Conservation (phyloP, 2,329 filamentous ascomycete species). For the Botryosphaeria dothidea region DNA sequence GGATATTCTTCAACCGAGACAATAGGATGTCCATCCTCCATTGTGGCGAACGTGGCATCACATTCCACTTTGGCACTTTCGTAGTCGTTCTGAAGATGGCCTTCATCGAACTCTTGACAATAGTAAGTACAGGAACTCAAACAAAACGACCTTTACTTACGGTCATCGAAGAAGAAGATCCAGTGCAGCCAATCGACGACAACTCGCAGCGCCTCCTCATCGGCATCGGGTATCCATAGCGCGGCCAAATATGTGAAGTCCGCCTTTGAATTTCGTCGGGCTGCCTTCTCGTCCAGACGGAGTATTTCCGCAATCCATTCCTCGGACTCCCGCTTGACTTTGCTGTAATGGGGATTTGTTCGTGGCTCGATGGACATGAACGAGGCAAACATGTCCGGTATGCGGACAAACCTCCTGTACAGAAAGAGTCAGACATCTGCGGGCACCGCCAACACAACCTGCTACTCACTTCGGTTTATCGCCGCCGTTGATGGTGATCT, state of each 20-base stretch:
- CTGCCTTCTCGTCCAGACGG: not conserved
- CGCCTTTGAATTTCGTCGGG: not conserved
- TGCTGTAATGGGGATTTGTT: not conserved
- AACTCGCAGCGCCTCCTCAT: not conserved
- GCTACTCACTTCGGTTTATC: not conserved
- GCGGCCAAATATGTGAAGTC: not conserved
- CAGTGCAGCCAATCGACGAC: not conserved
- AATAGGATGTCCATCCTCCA: not conserved
- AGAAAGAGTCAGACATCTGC: not conserved
- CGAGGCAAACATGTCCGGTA: constrained; percentile 2
- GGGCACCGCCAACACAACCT: no score
- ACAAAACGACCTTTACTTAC: not conserved
- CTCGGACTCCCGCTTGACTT: not conserved
- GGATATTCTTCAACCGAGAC: not conserved
- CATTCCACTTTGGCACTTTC: not conserved
- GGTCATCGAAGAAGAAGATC: constrained; percentile 9
- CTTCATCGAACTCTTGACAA: not conserved
- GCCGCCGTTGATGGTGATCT: not conserved
- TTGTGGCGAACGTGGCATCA: not conserved
- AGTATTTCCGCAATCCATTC: not conserved
- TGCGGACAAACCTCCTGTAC: not conserved
- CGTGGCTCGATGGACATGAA: not conserved
- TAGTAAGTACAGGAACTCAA: not conserved
- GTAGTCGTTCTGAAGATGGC: not conserved
- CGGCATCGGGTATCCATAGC: not conserved